These are phyloP conservation scores for Pochonia chlamydosporia DNA, from an alignment of 2,329 filamentous ascomycete species.

Conservation along the genomic window DNA sequence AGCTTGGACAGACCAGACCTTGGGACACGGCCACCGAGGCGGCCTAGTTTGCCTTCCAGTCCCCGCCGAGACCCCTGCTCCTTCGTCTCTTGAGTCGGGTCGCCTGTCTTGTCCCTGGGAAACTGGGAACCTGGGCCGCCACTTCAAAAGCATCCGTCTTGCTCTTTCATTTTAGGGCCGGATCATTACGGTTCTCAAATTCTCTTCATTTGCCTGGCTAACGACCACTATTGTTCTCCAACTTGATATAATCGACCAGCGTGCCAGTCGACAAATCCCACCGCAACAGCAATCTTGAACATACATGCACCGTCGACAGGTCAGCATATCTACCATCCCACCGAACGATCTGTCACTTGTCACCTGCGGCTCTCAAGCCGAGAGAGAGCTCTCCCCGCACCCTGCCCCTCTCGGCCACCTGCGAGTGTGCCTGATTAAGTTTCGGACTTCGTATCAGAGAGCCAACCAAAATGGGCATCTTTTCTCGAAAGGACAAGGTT, in stretches of 20 bases:
- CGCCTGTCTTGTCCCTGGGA: too few relatives aligned
- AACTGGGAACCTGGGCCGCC: conserved; percentile 4
- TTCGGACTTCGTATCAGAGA: conserved; percentile 4
- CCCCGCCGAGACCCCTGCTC: conserved; percentile 6
- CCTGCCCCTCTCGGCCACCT: conserved; percentile 10
- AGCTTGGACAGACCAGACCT: conserved; percentile 1
- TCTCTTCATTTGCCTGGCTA: background rate
- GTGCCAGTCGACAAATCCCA: background rate
- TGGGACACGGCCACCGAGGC: conserved; percentile 1
- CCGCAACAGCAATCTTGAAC: background rate
- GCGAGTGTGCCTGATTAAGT: conserved; percentile 11
- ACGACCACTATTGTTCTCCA: background rate
- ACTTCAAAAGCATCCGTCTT: conserved; percentile 2
- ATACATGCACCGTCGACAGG: background rate
- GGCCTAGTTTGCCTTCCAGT: background rate
- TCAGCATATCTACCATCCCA: background rate
- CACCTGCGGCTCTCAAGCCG: conserved; percentile 8
- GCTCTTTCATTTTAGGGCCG: background rate
- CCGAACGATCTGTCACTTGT: conserved; percentile 6
- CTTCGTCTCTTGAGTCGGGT: background rate
- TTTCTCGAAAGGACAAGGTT: conserved; percentile 49
- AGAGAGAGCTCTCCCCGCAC: conserved; percentile 14
- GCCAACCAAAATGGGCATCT: conserved; percentile 43
- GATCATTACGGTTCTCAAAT: background rate
- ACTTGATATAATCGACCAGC: background rate